Evolutionary conservation across 2,329 filamentous ascomycete species (phyloP).

Genomic region (Fusarium sp.): DNA sequence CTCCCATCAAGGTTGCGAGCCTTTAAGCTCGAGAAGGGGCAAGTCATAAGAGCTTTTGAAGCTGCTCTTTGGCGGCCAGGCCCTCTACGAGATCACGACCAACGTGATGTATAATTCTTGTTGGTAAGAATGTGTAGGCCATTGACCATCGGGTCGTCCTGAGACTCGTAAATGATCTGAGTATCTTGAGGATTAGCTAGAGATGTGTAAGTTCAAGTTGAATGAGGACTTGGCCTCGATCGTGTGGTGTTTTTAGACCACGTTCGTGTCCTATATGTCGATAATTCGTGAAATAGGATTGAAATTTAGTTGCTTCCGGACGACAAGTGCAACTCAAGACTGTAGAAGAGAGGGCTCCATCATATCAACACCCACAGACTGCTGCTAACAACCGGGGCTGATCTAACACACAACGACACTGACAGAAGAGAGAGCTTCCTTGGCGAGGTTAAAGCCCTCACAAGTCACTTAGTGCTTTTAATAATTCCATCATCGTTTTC

Average conservation of each 20-base stretch:
- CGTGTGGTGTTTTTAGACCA: background rate
- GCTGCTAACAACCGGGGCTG: slow-evolving; percentile 12
- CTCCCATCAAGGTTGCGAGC: background rate
- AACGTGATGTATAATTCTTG: slow-evolving; percentile 28
- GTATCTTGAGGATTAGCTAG: slow-evolving; percentile 11
- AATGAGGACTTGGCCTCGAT: slow-evolving; percentile 13
- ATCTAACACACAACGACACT: background rate
- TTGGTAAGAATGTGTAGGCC: slow-evolving; percentile 10
- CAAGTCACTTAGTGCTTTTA: background rate
- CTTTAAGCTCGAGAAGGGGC: background rate
- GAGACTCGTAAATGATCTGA: background rate
- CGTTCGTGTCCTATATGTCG: background rate
- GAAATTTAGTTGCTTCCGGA: background rate
- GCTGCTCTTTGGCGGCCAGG: slow-evolving; percentile 17
- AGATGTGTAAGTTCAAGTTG: slow-evolving; percentile 22
- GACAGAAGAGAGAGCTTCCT: background rate
- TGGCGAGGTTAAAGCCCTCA: too few relatives aligned
- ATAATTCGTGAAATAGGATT: background rate
- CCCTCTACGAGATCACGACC: slow-evolving; percentile 36
- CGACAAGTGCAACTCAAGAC: background rate
- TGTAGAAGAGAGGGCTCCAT: background rate
- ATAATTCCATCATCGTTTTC: background rate
- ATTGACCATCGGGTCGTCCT: background rate
- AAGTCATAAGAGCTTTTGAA: background rate
- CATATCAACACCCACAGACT: background rate